Evolutionary conservation across 2,329 filamentous ascomycete genomes (phyloP).

Genomic region (Sporothrix inflata): DNA sequence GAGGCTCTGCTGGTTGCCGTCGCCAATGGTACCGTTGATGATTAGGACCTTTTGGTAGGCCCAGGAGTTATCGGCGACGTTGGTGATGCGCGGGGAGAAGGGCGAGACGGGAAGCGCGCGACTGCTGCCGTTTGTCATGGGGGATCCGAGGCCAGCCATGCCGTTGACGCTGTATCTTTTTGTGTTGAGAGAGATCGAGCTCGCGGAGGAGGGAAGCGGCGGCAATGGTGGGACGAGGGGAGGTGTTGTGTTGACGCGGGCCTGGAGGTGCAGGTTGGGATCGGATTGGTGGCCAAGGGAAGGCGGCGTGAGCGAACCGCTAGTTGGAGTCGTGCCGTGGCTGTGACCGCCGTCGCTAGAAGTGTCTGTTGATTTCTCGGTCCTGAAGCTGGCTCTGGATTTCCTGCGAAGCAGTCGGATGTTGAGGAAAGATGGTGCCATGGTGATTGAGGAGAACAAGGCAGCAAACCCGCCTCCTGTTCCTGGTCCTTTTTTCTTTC

Average conservation of each 20-base stretch:
- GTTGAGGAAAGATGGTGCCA: slow-evolving; percentile 68
- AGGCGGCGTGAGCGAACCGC: slow-evolving; percentile 74
- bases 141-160: slow-evolving; percentile 64
- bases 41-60: slow-evolving; percentile 90
- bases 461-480: slow-evolving; percentile 2
- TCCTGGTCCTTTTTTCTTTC: not conserved
- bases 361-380: slow-evolving; percentile 61
- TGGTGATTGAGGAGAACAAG: slow-evolving; percentile 37
- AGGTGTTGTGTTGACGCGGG: slow-evolving; percentile 46
- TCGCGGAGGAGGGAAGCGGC: slow-evolving; percentile 40
- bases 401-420: slow-evolving; percentile 74
- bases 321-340: slow-evolving; percentile 64
- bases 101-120: slow-evolving; percentile 68
- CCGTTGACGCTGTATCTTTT: slow-evolving; percentile 68
- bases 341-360: slow-evolving; percentile 64
- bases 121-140: slow-evolving; percentile 56
- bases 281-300: slow-evolving; percentile 67
- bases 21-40: slow-evolving; percentile 79
- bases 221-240: slow-evolving; percentile 40
- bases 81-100: slow-evolving; percentile 79
- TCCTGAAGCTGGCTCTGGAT: slow-evolving; percentile 74
- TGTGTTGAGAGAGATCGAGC: slow-evolving; percentile 33
- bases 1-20: slow-evolving; percentile 66
- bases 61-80: slow-evolving; percentile 81
- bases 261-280: slow-evolving; percentile 54